phyloP scores from a whole-genome alignment of 345 rosid species.

The Acer negundo region DNA sequence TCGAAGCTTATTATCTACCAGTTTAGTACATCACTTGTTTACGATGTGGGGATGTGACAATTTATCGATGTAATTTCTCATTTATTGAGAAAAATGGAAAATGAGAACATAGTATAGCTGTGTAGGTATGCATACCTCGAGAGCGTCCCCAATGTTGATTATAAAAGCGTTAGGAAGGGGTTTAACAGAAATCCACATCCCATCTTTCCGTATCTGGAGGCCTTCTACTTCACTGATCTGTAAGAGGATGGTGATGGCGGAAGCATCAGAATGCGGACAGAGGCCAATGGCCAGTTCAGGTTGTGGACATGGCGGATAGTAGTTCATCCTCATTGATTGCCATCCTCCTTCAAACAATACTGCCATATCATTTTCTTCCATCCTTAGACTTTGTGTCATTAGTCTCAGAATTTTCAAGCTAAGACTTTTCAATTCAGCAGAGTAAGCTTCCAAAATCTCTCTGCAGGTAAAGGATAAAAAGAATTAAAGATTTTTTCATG shows the following conservation, averaged over 20 bases:
- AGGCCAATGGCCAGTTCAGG: conserved; percentile 25
- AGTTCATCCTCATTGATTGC: conserved; percentile 51
- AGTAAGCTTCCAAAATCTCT: conserved; percentile 16
- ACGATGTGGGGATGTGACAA: no score
- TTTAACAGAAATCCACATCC: background rate
- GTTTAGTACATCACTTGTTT: no score
- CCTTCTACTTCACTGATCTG: conserved; percentile 27
- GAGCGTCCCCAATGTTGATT: background rate
- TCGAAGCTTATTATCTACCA: no score
- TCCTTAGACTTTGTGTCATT: conserved; percentile 9
- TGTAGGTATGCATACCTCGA: background rate
- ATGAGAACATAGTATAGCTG: no score
- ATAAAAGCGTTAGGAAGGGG: background rate
- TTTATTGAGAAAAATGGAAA: no score
- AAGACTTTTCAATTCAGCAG: background rate
- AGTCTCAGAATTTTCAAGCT: background rate
- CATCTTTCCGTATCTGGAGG: conserved; percentile 20
- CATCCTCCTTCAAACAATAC: conserved; percentile 22
- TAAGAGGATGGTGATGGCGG: conserved; percentile 19
- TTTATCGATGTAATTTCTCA: no score
- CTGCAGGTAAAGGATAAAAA: background rate
- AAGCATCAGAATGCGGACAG: conserved; percentile 23
- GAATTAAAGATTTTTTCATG: background rate
- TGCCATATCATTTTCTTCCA: conserved; percentile 14
- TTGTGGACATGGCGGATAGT: conserved; percentile 41